These are phyloP conservation scores for Elsinoe ampelina DNA, from an alignment of 2,329 filamentous ascomycete genomes.

Conservation along the genomic window DNA sequence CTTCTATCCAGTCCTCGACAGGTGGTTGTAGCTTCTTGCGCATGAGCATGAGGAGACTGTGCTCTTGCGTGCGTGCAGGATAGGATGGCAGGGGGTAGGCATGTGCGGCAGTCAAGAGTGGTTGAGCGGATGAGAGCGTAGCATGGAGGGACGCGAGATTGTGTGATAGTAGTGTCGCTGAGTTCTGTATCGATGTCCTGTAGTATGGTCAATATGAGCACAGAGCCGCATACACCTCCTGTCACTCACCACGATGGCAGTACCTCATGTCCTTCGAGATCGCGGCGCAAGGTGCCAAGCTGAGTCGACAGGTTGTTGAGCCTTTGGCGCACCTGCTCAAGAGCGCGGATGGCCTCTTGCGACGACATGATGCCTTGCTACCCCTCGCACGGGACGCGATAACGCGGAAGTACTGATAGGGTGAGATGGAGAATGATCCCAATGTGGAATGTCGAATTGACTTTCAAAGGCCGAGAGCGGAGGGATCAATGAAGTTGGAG, in stretches of 20 bases:
- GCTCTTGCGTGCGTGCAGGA: conserved; percentile 53
- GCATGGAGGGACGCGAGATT: conserved; percentile 60
- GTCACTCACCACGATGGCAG: conserved; percentile 27
- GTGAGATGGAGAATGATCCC: background rate
- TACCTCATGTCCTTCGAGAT: conserved; percentile 24
- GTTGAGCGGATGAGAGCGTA: conserved; percentile 54
- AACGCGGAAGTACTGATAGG: background rate
- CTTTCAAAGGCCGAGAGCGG: too few species aligned
- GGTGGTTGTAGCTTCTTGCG: conserved; percentile 76
- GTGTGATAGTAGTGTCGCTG: conserved; percentile 30
- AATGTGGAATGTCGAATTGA: too few species aligned
- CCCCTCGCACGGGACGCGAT: background rate
- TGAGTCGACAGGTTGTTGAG: conserved; percentile 23
- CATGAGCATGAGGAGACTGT: conserved; percentile 56
- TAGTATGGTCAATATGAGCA: conserved; percentile 5
- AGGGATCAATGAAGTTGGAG: too few species aligned
- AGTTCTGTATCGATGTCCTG: conserved; percentile 25
- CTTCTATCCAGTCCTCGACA: conserved; percentile 62
- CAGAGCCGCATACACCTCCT: background rate
- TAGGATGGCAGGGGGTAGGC: conserved; percentile 67
- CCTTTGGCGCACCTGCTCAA: conserved; percentile 27
- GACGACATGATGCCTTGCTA: background rate
- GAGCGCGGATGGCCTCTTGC: conserved; percentile 19
- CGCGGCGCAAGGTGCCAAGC: conserved; percentile 20
- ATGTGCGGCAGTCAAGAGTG: conserved; percentile 60